A percentile compares a stretch with the other conserved stretches of the same genome.
Conservation (phyloP, 2,329 filamentous ascomycete genomes). For the Penicillium sp. region DNA sequence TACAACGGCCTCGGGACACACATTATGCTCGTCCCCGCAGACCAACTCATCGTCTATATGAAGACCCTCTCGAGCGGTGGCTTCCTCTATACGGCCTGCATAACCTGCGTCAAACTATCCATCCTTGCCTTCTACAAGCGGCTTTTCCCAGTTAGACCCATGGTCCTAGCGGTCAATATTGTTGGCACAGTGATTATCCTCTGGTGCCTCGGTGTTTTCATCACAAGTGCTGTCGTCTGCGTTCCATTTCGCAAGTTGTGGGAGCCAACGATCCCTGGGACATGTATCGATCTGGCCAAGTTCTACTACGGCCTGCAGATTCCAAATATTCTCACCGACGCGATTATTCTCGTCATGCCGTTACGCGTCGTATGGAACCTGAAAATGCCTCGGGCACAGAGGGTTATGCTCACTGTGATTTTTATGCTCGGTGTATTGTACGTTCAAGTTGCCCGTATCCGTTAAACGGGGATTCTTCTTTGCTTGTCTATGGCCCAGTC, state of each 20-base stretch:
- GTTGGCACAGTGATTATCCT: constrained; percentile 28
- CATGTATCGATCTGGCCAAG: constrained; percentile 32
- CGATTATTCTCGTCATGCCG: constrained; percentile 34
- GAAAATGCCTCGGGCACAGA: constrained; percentile 29
- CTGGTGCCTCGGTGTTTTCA: constrained; percentile 32
- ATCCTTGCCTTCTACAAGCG: constrained; percentile 35
- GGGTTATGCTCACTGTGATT: constrained; percentile 30
- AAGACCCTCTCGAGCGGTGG: not conserved
- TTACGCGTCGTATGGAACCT: constrained; percentile 33
- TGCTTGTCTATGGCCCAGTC: not conserved
- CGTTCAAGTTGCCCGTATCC: not conserved
- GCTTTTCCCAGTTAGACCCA: constrained; percentile 29
- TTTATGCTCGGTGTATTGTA: constrained; percentile 34
- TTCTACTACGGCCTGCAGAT: constrained; percentile 36
- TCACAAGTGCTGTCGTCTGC: constrained; percentile 32
- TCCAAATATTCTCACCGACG: constrained; percentile 37
- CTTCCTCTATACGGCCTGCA: constrained; percentile 19
- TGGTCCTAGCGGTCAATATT: constrained; percentile 28
- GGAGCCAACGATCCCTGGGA: constrained; percentile 27
- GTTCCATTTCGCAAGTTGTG: constrained; percentile 33
- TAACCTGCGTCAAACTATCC: constrained; percentile 34
- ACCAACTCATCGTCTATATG: not conserved
- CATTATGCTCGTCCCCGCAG: not conserved
- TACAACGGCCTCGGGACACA: constrained; percentile 1
- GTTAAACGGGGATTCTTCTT: too few relatives aligned